Conservation (phyloP, 2,329 filamentous ascomycete species). For the Phaeosphaeriaceae sp. region DNA sequence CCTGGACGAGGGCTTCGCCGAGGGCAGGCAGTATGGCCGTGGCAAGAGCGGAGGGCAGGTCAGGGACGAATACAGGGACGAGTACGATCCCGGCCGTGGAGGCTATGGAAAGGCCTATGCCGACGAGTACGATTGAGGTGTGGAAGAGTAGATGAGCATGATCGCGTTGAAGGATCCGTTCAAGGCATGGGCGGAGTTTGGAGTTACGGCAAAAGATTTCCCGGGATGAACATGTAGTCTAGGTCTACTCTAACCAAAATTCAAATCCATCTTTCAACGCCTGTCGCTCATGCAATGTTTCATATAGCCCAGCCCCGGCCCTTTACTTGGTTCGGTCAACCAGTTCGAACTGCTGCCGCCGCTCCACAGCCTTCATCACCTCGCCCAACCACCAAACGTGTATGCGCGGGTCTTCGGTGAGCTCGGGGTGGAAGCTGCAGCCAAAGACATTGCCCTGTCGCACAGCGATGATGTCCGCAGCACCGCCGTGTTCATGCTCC, state of each 20-base stretch:
- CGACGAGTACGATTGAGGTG: slow-evolving; percentile 38
- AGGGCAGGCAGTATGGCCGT: slow-evolving; percentile 93
- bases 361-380: slow-evolving; percentile 55
- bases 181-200: slow-evolving; percentile 24
- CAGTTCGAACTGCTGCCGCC: slow-evolving; percentile 41
- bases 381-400: slow-evolving; percentile 92
- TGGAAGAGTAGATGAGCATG: background rate
- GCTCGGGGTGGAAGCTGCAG: slow-evolving; percentile 93
- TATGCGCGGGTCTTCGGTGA: slow-evolving; percentile 86
- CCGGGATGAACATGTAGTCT: background rate
- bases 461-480: slow-evolving; percentile 81
- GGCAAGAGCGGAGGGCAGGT: slow-evolving; percentile 97
- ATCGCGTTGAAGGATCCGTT: background rate
- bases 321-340: slow-evolving; percentile 30
- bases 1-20: slow-evolving; percentile 92
- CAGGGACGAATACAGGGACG: slow-evolving; percentile 94
- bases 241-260: slow-evolving; percentile 4
- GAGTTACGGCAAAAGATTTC: slow-evolving; percentile 10
- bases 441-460: slow-evolving; percentile 90
- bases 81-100: slow-evolving; percentile 93
- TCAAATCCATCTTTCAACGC: slow-evolving; percentile 14
- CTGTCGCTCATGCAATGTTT: slow-evolving; percentile 13
- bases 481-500: slow-evolving; percentile 54
- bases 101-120: slow-evolving; percentile 76
- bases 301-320: background rate